Evolutionary conservation across 2,329 filamentous ascomycete species (phyloP).

Genomic region (Claviceps fusiformis): DNA sequence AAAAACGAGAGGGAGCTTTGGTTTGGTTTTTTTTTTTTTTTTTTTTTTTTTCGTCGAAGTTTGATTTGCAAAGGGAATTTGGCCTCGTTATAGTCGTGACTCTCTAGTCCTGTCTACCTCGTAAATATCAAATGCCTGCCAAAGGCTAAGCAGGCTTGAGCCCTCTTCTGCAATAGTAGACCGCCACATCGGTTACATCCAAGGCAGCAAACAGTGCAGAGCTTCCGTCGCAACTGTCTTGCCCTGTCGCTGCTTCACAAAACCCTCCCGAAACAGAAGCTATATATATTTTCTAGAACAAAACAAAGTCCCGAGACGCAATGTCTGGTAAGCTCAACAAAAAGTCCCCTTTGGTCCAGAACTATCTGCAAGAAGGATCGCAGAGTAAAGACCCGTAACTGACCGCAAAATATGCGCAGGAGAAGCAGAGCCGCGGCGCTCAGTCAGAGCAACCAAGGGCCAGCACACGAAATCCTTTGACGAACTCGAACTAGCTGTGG

Average conservation of each 20-base stretch:
- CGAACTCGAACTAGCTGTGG: constrained; percentile 46
- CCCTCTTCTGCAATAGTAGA: constrained; percentile 17
- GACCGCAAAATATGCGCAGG: constrained; percentile 14
- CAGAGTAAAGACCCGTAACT: constrained; percentile 1
- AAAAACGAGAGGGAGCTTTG: neutral
- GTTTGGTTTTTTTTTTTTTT: neutral
- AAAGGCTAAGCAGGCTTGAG: constrained; percentile 13
- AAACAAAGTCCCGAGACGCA: constrained; percentile 1
- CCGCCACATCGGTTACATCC: constrained; percentile 1
- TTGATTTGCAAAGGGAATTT: neutral
- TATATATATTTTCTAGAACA: neutral
- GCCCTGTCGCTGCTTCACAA: neutral
- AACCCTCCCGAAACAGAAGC: neutral
- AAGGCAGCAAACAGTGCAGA: constrained; percentile 6
- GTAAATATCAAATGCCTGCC: constrained; percentile 19
- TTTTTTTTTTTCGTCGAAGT: neutral
- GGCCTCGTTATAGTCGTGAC: constrained; percentile 21
- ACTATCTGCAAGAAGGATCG: neutral
- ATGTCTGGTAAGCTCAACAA: constrained; percentile 24
- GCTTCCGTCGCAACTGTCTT: neutral
- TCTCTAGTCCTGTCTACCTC: constrained; percentile 18
- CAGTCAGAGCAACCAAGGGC: constrained; percentile 90
- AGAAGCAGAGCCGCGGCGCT: constrained; percentile 72
- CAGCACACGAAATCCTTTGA: constrained; percentile 86
- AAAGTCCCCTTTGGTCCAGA: neutral